phyloP scores from a whole-genome alignment of 2,329 filamentous ascomycete species.

The Macrophomina pseudophaseolina region DNA sequence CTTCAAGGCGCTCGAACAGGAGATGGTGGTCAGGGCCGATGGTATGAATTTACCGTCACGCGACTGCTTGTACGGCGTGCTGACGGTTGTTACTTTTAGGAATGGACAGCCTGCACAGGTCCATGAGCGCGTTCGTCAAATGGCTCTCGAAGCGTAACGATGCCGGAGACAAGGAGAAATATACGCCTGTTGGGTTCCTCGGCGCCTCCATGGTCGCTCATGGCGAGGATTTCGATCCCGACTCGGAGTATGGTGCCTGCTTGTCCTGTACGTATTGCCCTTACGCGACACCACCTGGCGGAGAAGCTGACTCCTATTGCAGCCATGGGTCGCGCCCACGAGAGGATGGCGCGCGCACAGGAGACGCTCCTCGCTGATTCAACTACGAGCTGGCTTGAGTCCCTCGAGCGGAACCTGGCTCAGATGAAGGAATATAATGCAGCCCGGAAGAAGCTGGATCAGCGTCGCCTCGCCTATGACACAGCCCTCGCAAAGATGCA shows the following conservation, averaged over 20 bases:
- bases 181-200: conserved; percentile 76
- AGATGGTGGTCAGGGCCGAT: conserved; percentile 88
- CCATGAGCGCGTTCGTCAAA: conserved; percentile 85
- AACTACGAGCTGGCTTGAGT: conserved; percentile 85
- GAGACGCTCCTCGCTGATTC: conserved; percentile 80
- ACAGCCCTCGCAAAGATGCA: conserved; percentile 88
- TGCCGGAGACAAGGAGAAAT: conserved; percentile 86
- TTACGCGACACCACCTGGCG: background rate
- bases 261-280: conserved; percentile 65
- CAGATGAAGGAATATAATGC: conserved; percentile 99
- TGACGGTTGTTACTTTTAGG: conserved; percentile 57
- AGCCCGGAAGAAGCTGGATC: conserved; percentile 92
- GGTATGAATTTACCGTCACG: conserved; percentile 58
- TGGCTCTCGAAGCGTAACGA: conserved; percentile 85
- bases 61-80: conserved; percentile 17
- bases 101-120: conserved; percentile 86
- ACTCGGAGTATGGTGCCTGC: conserved; percentile 90
- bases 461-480: conserved; percentile 85
- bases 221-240: conserved; percentile 88
- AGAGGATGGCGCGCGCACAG: conserved; percentile 83
- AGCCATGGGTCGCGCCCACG: conserved; percentile 84
- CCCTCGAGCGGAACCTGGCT: conserved; percentile 83
- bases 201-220: conserved; percentile 86
- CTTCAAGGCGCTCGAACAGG: conserved; percentile 85
- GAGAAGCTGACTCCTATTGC: conserved; percentile 31